Base-by-base conservation (phyloP, 129 eudicot species). In the Kitagawia praeruptora region DNA sequence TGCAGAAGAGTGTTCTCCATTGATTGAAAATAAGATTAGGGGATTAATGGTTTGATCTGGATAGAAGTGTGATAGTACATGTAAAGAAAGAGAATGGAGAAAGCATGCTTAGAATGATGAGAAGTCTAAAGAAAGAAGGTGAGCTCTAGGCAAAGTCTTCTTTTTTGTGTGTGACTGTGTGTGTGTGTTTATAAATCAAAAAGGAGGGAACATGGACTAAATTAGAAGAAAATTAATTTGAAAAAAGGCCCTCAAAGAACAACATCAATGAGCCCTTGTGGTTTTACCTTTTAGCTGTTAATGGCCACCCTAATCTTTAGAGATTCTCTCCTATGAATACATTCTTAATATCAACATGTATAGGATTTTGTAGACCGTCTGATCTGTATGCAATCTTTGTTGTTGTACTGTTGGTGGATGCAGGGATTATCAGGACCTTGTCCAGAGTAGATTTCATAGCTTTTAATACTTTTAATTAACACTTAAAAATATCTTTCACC, bases 71-170 rank as follows among this genome's bases (percentile, higher is more conserved):
- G 48, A 66, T 76, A 21, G 78, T 75, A 72, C 76, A 77, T 63
- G 61, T 61, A 74, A 80, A 39, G 76, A 79, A 82, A 80, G 47
- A 63, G 67, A 63, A 69, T 23, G 37, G 31, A 72, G 82, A 64
- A 80, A 77, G 81, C 71, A 84, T 88, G 89, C 64, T 76, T 21
- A 79, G 77, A 46, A 86, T 85, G 92, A 88, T 83, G 86, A 80
- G 67, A 72, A 77, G 58, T 82, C 78, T 78, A 75, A 75, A 87
- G 85, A 75, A 74, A 39, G 87, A 46, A 56, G 76, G 81, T 42
- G 61, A 75, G 85, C 87, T 86, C 81, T 87, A 61, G 80, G 63
- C 76, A 84, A 86, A 86, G 70, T 37, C 83, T 42, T 67, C 78
- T 41, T 83, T 47, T 67, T 18, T 8, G 28, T 77, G 49, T 19